These are phyloP conservation scores for Vitellaria paradoxa DNA, from an alignment of 179 eudicot genomes.

Conservation along the genomic window DNA sequence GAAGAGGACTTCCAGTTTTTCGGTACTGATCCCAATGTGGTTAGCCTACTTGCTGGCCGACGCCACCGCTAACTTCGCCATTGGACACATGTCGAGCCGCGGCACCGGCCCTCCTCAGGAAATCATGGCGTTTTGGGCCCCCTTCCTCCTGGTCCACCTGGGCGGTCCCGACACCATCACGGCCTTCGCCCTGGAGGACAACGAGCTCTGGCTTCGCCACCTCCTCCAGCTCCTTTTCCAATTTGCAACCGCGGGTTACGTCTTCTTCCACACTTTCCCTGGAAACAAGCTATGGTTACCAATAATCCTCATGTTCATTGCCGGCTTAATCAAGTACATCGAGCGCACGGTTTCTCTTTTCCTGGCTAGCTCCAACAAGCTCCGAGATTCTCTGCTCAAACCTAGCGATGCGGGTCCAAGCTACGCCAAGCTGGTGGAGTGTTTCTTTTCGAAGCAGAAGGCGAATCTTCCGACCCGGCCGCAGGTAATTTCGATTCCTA, in stretches of 20 bases:
- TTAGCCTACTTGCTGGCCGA: conserved; percentile 22
- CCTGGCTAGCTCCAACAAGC: conserved; percentile 27
- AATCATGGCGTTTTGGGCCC: conserved; percentile 30
- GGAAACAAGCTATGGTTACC: conserved; percentile 22
- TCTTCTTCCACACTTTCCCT: conserved; percentile 22
- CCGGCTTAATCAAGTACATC: conserved; percentile 32
- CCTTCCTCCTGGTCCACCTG: conserved; percentile 34
- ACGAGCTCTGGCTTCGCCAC: conserved; percentile 39
- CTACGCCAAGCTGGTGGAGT: conserved; percentile 34
- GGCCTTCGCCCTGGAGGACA: conserved; percentile 31
- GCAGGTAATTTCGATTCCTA: too few species aligned
- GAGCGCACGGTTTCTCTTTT: conserved; percentile 38
- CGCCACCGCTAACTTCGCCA: conserved; percentile 19
- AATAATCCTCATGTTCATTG: conserved; percentile 28
- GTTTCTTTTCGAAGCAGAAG: conserved; percentile 18
- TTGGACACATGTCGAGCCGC: conserved; percentile 22
- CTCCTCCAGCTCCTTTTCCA: conserved; percentile 17
- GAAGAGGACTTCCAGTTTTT: conserved; percentile 15
- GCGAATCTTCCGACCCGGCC: too few species aligned
- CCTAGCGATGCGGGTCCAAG: conserved; percentile 30
- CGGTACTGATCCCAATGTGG: conserved; percentile 18
- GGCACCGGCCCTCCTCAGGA: not conserved
- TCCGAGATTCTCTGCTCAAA: conserved; percentile 23
- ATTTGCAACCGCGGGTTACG: conserved; percentile 14
- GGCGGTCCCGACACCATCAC: conserved; percentile 44